These are phyloP conservation scores for Metschnikowia chrysomelidarum DNA, from an alignment of 805 yeast genomes.

Conservation along the genomic window DNA sequence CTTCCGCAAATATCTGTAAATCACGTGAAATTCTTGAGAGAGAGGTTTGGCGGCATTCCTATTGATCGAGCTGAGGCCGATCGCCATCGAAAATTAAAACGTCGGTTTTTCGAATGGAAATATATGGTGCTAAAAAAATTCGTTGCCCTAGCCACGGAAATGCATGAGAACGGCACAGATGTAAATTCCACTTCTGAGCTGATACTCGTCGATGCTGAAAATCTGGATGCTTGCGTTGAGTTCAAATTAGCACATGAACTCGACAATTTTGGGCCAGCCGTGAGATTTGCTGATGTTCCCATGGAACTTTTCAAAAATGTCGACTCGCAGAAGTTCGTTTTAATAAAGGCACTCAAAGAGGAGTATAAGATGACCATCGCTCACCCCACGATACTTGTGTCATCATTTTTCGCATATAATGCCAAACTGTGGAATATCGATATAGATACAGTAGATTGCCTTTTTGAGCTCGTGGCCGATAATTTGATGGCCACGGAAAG, in stretches of 20 bases:
- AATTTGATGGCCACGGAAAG: background rate
- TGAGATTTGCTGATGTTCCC: constrained; percentile 1
- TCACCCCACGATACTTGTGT: constrained; percentile 7
- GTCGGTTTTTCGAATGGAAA: constrained; percentile 14
- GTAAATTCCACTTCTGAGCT: constrained; percentile 4
- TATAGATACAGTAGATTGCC: background rate
- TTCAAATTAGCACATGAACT: constrained; percentile 8
- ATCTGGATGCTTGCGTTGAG: constrained; percentile 3
- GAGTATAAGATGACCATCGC: constrained; percentile 5
- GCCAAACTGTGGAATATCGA: background rate
- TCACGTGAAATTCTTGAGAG: constrained; percentile 9
- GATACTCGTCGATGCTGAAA: constrained; percentile 10
- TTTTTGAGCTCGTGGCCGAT: background rate
- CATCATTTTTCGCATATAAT: constrained; percentile 4
- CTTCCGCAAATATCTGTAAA: constrained; percentile 15
- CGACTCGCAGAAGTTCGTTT: background rate
- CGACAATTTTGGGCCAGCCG: constrained; percentile 4
- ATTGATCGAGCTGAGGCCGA: background rate
- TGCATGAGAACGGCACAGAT: background rate
- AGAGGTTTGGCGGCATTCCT: constrained; percentile 6
- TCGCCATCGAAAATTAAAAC: constrained; percentile 6
- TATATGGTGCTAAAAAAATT: constrained; percentile 12
- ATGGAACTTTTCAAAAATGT: background rate
- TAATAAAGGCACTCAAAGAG: constrained; percentile 4
- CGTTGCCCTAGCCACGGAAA: constrained; percentile 8